Evolutionary conservation across 148 eudicot genomes (phyloP), one percentile per base, ranked within the genome.

Genomic region (Tetragonia tetragonoides): DNA sequence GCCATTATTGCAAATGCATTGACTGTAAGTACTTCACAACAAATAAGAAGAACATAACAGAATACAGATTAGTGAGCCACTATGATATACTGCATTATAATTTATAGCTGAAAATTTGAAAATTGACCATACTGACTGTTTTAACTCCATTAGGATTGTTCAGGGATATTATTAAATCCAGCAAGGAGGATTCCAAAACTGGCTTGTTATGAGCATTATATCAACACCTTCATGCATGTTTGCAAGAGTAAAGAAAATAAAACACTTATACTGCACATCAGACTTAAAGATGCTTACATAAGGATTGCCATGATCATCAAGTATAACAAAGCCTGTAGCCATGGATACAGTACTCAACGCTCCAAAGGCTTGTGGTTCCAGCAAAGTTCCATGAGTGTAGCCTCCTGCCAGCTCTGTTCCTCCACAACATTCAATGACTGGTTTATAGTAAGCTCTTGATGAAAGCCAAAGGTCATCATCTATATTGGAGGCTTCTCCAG

Each of bases 391-490:
- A 47, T 83, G 83, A 76, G 90, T 75, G 81, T 87, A 95, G 70
- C 87, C 83, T 42, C 93, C 90, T 56, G 93, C 93, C 38, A 95
- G 91, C 83, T 95, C 97, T 42, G 99, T 90, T 84, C 99, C 97
- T 23, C 99, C 99, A 70, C 99, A 95, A 73, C 87, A 85, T 85
- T 95, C 99, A 77, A 93, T 39, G 64, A 95, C 73, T 47, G 97
- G 99, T 67, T 83, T 90, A 82, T 95, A 93, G 82, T 78, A 89
- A 71, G 94, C 85, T 83, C 87, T 89, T 24, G 99, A 91, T n/a
- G 99, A 95, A 81, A 93, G 99, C 97, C 99, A 95, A 62, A 95
- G 97, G 87, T 93, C 97, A 78, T 95, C 97, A 81, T 95, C 99
- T 34, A 91, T 76, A 79, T 86, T 93, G 21, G 99, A 95, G 73